phyloP scores from a whole-genome alignment of 1,139 yeast species.

The Hanseniaspora gamundiae region DNA sequence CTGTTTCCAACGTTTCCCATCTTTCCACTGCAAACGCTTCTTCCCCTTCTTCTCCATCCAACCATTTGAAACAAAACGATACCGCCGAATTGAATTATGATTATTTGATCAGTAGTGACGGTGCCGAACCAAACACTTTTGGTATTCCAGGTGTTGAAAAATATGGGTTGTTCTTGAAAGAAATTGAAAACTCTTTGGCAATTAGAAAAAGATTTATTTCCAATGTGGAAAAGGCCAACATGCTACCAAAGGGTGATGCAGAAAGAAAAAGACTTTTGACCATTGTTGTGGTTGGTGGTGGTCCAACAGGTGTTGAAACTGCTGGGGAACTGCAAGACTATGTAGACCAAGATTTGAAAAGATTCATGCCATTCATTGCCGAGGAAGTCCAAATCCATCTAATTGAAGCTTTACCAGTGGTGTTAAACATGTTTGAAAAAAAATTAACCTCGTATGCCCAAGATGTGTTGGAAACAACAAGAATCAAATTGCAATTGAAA shows the following conservation, averaged over 20 bases:
- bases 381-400: slow-evolving; percentile 72
- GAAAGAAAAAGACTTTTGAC: slow-evolving; percentile 65
- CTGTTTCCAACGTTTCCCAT: slow-evolving; percentile 29
- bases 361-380: slow-evolving; percentile 81
- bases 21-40: too few relatives aligned
- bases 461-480: slow-evolving; percentile 61
- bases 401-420: slow-evolving; percentile 85
- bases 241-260: slow-evolving; percentile 61
- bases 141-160: slow-evolving; percentile 74
- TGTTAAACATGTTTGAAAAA: slow-evolving; percentile 74
- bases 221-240: slow-evolving; percentile 61
- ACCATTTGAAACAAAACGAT: slow-evolving; percentile 24
- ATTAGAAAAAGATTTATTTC: slow-evolving; percentile 68
- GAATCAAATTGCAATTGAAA: slow-evolving; percentile 67
- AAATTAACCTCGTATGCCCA: slow-evolving; percentile 82
- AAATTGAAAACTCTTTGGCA: slow-evolving; percentile 67
- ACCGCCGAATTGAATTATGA: slow-evolving; percentile 41
- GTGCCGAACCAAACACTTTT: slow-evolving; percentile 74
- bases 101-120: slow-evolving; percentile 70
- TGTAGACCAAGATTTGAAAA: slow-evolving; percentile 78
- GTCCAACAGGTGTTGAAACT: slow-evolving; percentile 85
- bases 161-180: slow-evolving; percentile 75
- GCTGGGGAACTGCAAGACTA: slow-evolving; percentile 91
- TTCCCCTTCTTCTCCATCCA: too few relatives aligned
- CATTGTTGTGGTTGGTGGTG: slow-evolving; percentile 82